Percentiles rank a stretch among this genome's conserved stretches.
Evolutionary conservation across 345 rosid species (phyloP).

Genomic region (Euphorbia lathyris): DNA sequence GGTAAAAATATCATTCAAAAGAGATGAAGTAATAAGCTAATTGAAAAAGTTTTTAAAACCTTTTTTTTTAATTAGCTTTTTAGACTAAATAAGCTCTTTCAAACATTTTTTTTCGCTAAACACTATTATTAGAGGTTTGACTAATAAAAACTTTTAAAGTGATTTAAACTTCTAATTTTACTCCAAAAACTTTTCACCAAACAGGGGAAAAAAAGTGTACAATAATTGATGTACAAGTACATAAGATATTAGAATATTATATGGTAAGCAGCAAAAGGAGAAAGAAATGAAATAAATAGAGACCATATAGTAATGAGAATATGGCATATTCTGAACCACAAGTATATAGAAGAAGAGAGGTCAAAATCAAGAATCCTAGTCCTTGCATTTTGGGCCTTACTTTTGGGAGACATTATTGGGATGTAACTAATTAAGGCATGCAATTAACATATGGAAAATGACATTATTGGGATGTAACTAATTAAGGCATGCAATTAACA

Average conservation of each 20-base stretch:
- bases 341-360: neutral
- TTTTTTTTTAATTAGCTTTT: too few species aligned
- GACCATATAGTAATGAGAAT: neutral
- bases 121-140: too few species aligned
- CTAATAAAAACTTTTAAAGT: too few species aligned
- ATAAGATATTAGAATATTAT: neutral
- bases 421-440: too few species aligned
- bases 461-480: neutral
- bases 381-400: constrained; percentile 1
- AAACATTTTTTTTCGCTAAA: too few species aligned
- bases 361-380: constrained; percentile 2
- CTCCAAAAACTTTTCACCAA: too few species aligned
- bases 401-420: constrained; percentile 5
- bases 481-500: neutral
- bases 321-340: neutral
- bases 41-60: too few species aligned
- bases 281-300: neutral
- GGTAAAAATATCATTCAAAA: too few species aligned
- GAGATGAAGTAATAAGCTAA: too few species aligned
- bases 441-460: neutral
- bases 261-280: neutral
- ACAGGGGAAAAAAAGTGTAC: neutral
- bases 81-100: too few species aligned
- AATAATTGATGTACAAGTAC: neutral
- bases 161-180: too few species aligned